These are phyloP conservation scores for Aspergillus proliferans DNA, from an alignment of 2,329 filamentous ascomycete genomes.

Conservation along the genomic window DNA sequence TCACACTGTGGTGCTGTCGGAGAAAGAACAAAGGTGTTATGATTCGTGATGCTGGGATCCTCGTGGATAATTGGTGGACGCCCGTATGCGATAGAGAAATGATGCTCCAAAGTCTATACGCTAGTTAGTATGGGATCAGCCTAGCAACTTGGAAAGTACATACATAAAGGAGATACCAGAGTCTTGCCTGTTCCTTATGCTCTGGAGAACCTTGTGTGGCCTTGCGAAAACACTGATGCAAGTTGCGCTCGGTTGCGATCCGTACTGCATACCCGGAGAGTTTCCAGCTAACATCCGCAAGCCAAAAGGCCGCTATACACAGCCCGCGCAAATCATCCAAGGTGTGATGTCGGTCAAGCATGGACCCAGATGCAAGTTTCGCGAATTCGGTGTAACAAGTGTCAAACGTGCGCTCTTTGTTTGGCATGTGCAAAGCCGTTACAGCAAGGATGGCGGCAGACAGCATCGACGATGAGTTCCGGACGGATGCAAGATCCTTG, in stretches of 20 bases:
- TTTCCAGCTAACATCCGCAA: constrained; percentile 49
- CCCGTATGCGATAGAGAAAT: constrained; percentile 41
- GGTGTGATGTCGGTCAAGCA: constrained; percentile 48
- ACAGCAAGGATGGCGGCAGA: constrained; percentile 43
- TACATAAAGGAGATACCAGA: constrained; percentile 41
- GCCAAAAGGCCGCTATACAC: constrained; percentile 52
- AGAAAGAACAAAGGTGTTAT: constrained; percentile 26
- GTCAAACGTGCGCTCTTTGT: constrained; percentile 42
- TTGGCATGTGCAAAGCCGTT: constrained; percentile 45
- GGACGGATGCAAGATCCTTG: constrained; percentile 40
- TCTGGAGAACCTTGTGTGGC: constrained; percentile 33
- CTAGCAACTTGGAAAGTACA: constrained; percentile 6
- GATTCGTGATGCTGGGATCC: constrained; percentile 32
- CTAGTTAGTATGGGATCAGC: constrained; percentile 8
- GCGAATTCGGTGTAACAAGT: constrained; percentile 49
- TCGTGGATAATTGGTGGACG: constrained; percentile 40
- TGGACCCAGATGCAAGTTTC: constrained; percentile 46
- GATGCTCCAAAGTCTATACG: constrained; percentile 34
- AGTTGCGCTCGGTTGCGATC: constrained; percentile 38
- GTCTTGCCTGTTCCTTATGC: constrained; percentile 31
- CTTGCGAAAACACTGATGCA: constrained; percentile 39
- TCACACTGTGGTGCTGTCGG: constrained; percentile 29
- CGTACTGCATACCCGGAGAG: constrained; percentile 38
- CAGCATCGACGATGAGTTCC: constrained; percentile 42
- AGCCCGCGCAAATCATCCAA: constrained; percentile 48